phyloP scores from a whole-genome alignment of 1,139 yeast genomes.

The Cylindricascospora bacillispora region DNA sequence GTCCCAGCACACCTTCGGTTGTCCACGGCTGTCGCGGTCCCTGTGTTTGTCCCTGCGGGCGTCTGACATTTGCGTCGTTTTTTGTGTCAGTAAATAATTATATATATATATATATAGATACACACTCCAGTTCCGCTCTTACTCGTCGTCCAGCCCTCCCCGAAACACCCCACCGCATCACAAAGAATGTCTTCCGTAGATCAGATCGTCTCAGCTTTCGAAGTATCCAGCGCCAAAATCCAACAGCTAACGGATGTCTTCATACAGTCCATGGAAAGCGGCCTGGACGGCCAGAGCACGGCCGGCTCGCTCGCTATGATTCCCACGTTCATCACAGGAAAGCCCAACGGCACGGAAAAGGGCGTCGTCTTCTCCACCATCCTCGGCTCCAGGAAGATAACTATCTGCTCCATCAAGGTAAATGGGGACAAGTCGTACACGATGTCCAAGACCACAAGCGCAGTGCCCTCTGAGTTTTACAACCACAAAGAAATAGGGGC shows the following conservation, averaged over 20 bases:
- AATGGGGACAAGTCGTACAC: slow-evolving; percentile 71
- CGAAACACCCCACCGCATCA: too few relatives aligned
- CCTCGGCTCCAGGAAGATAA: slow-evolving; percentile 78
- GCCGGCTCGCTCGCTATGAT: slow-evolving; percentile 63
- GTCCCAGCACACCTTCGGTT: too few relatives aligned
- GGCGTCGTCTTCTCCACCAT: slow-evolving; percentile 76
- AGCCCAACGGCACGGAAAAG: slow-evolving; percentile 71
- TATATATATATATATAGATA: too few relatives aligned
- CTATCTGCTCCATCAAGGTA: slow-evolving; percentile 74
- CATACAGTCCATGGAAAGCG: slow-evolving; percentile 47
- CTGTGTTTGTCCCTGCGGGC: too few relatives aligned
- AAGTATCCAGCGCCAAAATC: slow-evolving; percentile 39
- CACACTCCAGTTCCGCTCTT: too few relatives aligned
- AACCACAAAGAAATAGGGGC: slow-evolving; percentile 30
- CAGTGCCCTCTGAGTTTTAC: slow-evolving; percentile 65
- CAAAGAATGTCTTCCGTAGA: too few relatives aligned
- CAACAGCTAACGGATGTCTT: slow-evolving; percentile 52
- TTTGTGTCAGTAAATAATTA: too few relatives aligned
- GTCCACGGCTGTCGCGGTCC: too few relatives aligned
- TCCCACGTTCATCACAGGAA: slow-evolving; percentile 67
- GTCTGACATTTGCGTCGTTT: too few relatives aligned
- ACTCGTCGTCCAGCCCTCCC: too few relatives aligned
- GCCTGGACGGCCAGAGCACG: slow-evolving; percentile 38
- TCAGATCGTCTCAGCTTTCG: slow-evolving; percentile 42
- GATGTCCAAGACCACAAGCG: slow-evolving; percentile 57